Evolutionary conservation across 1,284 basidiomycete species (phyloP).

Genomic region (Stygiomarasmius scandens): DNA sequence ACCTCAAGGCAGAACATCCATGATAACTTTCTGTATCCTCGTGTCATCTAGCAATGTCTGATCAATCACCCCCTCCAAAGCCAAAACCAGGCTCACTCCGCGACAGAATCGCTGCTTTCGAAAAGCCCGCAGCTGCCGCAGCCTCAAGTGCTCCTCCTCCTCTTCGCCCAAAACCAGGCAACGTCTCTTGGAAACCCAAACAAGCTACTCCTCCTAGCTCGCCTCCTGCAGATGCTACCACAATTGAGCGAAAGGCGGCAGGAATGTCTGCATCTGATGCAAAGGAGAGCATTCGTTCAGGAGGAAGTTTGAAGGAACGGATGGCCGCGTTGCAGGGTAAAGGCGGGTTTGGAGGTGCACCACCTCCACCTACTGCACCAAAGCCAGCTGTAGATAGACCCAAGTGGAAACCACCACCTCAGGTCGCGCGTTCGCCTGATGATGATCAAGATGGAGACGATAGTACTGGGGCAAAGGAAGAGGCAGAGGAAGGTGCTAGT

Average conservation of each 20-base stretch:
- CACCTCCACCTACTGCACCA: conserved; percentile 54
- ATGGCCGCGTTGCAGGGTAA: conserved; percentile 89
- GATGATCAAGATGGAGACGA: conserved; percentile 19
- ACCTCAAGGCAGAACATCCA: no score
- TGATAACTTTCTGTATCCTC: no score
- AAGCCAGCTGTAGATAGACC: conserved; percentile 71
- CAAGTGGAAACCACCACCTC: conserved; percentile 79
- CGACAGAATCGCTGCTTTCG: conserved; percentile 83
- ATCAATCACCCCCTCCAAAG: conserved; percentile 48
- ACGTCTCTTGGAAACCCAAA: conserved; percentile 70
- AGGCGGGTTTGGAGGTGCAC: conserved; percentile 74
- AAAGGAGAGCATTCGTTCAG: conserved; percentile 70
- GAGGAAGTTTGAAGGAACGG: conserved; percentile 82
- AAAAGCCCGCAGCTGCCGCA: conserved; percentile 53
- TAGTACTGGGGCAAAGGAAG: conserved; percentile 16
- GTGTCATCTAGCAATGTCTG: conserved; percentile 40
- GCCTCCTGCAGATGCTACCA: conserved; percentile 22
- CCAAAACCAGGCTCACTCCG: conserved; percentile 74
- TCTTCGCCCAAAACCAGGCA: conserved; percentile 71
- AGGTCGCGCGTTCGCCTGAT: conserved; percentile 39
- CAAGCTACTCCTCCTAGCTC: conserved; percentile 56
- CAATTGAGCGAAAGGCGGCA: no score
- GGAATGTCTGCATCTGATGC: conserved; percentile 85
- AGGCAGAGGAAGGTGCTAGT: conserved; percentile 30
- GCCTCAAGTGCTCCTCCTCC: conserved; percentile 47